Base-by-base conservation (phyloP, 202 grass and related monocot genomes). In the Brachypodium distachyon region DNA sequence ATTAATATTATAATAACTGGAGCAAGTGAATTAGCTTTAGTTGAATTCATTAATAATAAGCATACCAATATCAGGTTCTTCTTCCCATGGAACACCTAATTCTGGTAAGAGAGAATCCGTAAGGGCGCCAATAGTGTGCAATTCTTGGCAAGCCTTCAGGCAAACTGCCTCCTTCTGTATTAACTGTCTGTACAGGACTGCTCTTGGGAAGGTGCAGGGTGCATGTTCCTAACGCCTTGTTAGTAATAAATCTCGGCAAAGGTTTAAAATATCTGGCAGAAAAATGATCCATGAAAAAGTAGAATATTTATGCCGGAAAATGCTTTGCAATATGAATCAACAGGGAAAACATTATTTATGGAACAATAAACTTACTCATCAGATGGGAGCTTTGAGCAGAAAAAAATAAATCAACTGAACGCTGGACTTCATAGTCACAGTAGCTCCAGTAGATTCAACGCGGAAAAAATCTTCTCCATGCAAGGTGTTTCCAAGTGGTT, bases 361-460 rank as follows among this genome's bases (percentile, higher is more conserved):
- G 49, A 68, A 52, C 23, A 66, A 51, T 67, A 73, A 82, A 81
- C 86, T 54, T 26, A 96, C 89, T 83, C 72, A 36, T 96, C 92
- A 11, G 78, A 96, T 59, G 92, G 92, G 48, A 96, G 89, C 84
- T 87, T 92, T 9, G 84, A 85, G 87, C 93, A 96, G 74, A 90
- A 96, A 86, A n/a, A 57, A 38, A 67, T 90, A 47, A 69, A 96
- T 92, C 84, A 96, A 90, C 37, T 14, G 72, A 72, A 96, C 61
- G 67, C 87, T 87, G 13, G 93, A 96, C 74, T 82, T 90, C 16
- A 73, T 67, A 62, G 89, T 92, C 28, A 92, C 93, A 79, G 86
- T 65, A 65, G 93, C 93, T 61, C 87, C 89, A 66, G 89, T 96
- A 47, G 85, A 85, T 62, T 92, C 37, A 54, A 96, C 93, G 61